Conservation (phyloP, 352 stramenopile genomes). For the Albugo laibachii region DNA sequence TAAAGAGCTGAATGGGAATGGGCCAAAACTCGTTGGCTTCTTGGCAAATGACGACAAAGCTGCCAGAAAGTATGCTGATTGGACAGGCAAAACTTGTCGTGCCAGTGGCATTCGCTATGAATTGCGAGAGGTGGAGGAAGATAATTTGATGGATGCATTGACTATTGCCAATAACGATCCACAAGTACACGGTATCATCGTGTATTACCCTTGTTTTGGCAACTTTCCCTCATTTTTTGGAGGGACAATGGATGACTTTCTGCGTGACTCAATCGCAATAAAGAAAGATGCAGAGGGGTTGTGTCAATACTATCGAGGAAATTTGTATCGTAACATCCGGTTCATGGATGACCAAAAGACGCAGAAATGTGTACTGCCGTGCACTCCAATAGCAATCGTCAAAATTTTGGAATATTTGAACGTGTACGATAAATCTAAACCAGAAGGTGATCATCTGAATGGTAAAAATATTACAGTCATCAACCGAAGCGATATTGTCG, state of each 20-base stretch:
- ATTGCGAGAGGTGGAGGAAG: slow-evolving; percentile 82
- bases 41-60: slow-evolving; percentile 90
- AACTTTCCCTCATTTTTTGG: slow-evolving; percentile 91
- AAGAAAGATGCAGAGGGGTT: slow-evolving; percentile 96
- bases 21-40: slow-evolving; percentile 79
- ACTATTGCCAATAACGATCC: slow-evolving; percentile 85
- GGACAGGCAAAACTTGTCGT: slow-evolving; percentile 87
- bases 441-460: slow-evolving; percentile 36
- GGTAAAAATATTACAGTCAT: slow-evolving; percentile 88
- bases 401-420: slow-evolving; percentile 87
- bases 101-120: slow-evolving; percentile 85
- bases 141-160: slow-evolving; percentile 86
- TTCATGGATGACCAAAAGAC: slow-evolving; percentile 80
- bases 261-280: slow-evolving; percentile 89
- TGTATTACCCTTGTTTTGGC: slow-evolving; percentile 98
- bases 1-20: slow-evolving; percentile 47
- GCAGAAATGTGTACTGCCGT: slow-evolving; percentile 93
- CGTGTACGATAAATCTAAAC: slow-evolving; percentile 63
- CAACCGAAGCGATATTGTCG: slow-evolving; percentile 95
- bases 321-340: slow-evolving; percentile 95
- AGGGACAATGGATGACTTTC: slow-evolving; percentile 93
- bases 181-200: slow-evolving; percentile 92
- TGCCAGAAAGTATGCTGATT: slow-evolving; percentile 93
- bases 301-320: slow-evolving; percentile 91
- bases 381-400: slow-evolving; percentile 90